phyloP scores from a whole-genome alignment of 2,329 filamentous ascomycete species.

The Albifimbria verrucaria region DNA sequence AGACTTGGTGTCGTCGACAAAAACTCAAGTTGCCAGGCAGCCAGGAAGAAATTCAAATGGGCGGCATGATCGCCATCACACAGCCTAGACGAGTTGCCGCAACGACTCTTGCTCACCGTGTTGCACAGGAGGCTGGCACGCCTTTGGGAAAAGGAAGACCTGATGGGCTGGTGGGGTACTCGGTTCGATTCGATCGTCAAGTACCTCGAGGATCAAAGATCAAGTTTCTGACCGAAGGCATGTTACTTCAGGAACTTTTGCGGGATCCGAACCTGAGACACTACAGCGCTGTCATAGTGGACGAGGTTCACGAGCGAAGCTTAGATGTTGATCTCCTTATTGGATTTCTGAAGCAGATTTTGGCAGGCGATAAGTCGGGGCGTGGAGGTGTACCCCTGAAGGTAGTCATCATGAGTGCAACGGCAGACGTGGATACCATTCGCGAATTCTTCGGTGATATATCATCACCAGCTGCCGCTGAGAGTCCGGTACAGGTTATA shows the following conservation, averaged over 20 bases:
- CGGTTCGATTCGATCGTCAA: constrained; percentile 88
- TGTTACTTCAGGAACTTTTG: constrained; percentile 90
- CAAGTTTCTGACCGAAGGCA: constrained; percentile 95
- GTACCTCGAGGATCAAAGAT: constrained; percentile 78
- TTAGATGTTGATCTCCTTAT: constrained; percentile 90
- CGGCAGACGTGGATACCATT: constrained; percentile 80
- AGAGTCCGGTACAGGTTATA: constrained; percentile 36
- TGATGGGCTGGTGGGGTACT: constrained; percentile 74
- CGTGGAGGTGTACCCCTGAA: constrained; percentile 75
- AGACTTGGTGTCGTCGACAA: constrained; percentile 72
- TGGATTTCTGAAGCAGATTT: constrained; percentile 80
- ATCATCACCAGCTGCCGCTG: constrained; percentile 11
- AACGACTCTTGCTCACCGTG: constrained; percentile 82
- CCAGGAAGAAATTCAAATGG: constrained; percentile 50
- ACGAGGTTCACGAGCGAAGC: constrained; percentile 95
- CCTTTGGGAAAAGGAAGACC: constrained; percentile 40
- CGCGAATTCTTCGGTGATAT: constrained; percentile 65
- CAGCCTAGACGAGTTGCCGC: constrained; percentile 92
- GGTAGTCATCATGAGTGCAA: constrained; percentile 95
- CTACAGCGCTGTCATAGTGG: constrained; percentile 88
- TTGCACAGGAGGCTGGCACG: constrained; percentile 70
- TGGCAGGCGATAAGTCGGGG: constrained; percentile 58
- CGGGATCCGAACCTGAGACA: constrained; percentile 76
- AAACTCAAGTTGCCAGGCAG: constrained; percentile 45
- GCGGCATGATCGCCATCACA: constrained; percentile 86